A percentile compares a stretch with the other conserved stretches of the same genome.
phyloP scores from a whole-genome alignment of 208 protist genomes.

The Trypanosoma rangeli region DNA sequence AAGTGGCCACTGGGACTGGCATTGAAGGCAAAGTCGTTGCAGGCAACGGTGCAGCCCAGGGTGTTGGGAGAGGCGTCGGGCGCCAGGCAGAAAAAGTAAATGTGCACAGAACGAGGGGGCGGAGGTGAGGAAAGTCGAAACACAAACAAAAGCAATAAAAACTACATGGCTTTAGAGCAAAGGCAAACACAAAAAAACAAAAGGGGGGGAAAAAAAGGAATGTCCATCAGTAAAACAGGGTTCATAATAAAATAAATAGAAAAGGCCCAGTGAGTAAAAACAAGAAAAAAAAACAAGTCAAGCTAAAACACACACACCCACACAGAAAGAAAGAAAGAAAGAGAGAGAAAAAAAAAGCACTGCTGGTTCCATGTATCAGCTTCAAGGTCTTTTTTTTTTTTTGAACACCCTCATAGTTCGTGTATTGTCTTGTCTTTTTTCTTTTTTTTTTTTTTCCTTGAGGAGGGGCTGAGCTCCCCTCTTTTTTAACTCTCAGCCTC shows the following conservation, averaged over 20 bases:
- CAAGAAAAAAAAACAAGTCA: conserved; percentile 28
- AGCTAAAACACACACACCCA: conserved; percentile 18
- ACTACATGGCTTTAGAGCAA: no score
- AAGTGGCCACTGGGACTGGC: not conserved
- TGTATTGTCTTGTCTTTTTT: conserved; percentile 1
- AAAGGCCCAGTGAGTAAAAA: not conserved
- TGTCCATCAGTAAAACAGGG: not conserved
- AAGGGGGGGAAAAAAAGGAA: conserved; percentile 3
- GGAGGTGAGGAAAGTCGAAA: not conserved
- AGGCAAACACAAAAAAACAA: conserved; percentile 4
- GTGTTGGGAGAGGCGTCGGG: not conserved
- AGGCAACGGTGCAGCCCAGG: not conserved
- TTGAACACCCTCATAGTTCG: not conserved
- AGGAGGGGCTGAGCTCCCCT: not conserved
- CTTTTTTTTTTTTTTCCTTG: conserved; percentile 19
- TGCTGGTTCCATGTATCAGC: not conserved
- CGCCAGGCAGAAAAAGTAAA: conserved; percentile 1
- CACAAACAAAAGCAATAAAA: conserved; percentile 13
- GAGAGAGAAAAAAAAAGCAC: conserved; percentile 4
- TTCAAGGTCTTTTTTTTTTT: not conserved
- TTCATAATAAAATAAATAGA: not conserved
- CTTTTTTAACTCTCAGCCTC: not conserved
- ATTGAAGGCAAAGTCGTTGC: not conserved
- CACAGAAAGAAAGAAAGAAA: not conserved
- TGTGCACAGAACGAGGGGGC: not conserved